A percentile compares a stretch with the other conserved stretches of the same genome.
Conservation (phyloP, 140 eudicot species). For the Stevia rebaudiana region DNA sequence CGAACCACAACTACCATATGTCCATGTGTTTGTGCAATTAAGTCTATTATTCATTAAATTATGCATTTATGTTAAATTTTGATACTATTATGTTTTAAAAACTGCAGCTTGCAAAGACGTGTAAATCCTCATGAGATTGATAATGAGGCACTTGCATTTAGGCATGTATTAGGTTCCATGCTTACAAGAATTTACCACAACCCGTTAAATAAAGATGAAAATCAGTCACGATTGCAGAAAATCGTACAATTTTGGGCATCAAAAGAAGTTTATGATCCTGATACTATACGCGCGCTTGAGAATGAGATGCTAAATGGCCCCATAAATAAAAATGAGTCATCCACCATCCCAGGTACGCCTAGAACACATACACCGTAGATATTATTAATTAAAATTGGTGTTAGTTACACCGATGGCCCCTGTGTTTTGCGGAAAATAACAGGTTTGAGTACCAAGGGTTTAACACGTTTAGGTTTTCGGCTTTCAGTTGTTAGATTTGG, state of each 20-base stretch:
- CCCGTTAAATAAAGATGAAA: slow-evolving; percentile 86
- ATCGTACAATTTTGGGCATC: slow-evolving; percentile 97
- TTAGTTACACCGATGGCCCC: too few relatives aligned
- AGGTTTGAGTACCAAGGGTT: too few relatives aligned
- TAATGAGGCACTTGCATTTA: slow-evolving; percentile 95
- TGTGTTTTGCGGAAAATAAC: too few relatives aligned
- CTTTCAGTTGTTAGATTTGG: too few relatives aligned
- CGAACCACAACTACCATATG: too few relatives aligned
- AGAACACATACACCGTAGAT: slow-evolving; percentile 12
- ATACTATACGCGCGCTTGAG: slow-evolving; percentile 67
- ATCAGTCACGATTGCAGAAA: slow-evolving; percentile 90
- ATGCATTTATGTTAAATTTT: not conserved
- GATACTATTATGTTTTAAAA: slow-evolving; percentile 10
- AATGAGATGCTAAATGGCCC: slow-evolving; percentile 76
- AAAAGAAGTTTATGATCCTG: slow-evolving; percentile 91
- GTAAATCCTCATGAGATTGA: slow-evolving; percentile 74
- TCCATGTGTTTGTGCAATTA: too few relatives aligned
- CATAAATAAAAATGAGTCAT: slow-evolving; percentile 37
- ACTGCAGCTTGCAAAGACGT: slow-evolving; percentile 92
- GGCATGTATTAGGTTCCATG: slow-evolving; percentile 93
- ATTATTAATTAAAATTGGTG: not conserved
- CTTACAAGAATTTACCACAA: slow-evolving; percentile 84
- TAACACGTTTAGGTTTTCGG: too few relatives aligned
- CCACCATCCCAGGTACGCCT: slow-evolving; percentile 44
- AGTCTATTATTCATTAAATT: not conserved